Evolutionary conservation across 495 filamentous ascomycete species (phyloP).

Genomic region (Sporormia fimetaria): DNA sequence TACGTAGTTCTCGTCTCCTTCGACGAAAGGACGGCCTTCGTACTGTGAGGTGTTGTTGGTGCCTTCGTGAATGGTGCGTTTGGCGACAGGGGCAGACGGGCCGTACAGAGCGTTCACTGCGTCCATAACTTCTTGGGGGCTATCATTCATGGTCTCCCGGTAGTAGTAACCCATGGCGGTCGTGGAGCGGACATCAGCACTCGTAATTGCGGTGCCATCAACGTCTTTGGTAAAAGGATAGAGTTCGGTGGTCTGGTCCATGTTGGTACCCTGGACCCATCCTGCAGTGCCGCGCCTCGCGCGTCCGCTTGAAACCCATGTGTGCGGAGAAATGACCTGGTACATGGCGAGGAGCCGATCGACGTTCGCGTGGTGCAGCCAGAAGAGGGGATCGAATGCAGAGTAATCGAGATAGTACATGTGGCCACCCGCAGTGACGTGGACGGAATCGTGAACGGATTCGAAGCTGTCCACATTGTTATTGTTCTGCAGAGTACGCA

Average conservation of each 20-base stretch:
- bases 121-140: no score
- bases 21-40: slow-evolving; percentile 14
- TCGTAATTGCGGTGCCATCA: no score
- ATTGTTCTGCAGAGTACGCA: slow-evolving; percentile 6
- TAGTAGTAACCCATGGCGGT: no score
- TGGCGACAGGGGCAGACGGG: no score
- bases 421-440: slow-evolving; percentile 22
- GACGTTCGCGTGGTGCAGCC: slow-evolving; percentile 27
- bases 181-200: no score
- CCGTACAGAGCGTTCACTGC: no score
- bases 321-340: slow-evolving; percentile 19
- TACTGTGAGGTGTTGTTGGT: slow-evolving; percentile 7
- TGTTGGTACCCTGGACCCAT: slow-evolving; percentile 17
- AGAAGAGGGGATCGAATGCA: slow-evolving; percentile 25
- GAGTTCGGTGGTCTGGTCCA: slow-evolving; percentile 17
- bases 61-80: no score
- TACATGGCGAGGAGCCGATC: slow-evolving; percentile 25
- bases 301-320: slow-evolving; percentile 12
- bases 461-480: slow-evolving; percentile 23
- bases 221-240: slow-evolving; percentile 26
- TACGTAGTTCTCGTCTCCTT: slow-evolving; percentile 20
- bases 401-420: slow-evolving; percentile 24
- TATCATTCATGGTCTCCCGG: no score
- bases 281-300: slow-evolving; percentile 16
- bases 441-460: slow-evolving; percentile 19